Percentiles rank a stretch among this genome's conserved stretches.
Conservation (phyloP, 2,329 filamentous ascomycete species). For the Pestalotiopsis sp. region DNA sequence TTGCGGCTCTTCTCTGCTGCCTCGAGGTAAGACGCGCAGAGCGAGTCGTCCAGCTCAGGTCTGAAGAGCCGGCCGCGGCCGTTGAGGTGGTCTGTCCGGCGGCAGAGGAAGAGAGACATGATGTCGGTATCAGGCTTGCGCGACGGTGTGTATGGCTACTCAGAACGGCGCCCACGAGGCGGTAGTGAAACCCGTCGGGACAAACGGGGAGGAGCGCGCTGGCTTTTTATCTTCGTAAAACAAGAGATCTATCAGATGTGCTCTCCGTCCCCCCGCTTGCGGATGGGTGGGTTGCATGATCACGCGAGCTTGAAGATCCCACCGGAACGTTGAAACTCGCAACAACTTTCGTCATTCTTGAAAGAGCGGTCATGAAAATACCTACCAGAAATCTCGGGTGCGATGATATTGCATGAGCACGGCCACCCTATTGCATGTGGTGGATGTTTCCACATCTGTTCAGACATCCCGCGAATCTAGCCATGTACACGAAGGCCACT, state of each 20-base stretch:
- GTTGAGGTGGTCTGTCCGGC: constrained; percentile 14
- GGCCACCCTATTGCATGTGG: background rate
- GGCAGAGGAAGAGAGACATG: constrained; percentile 16
- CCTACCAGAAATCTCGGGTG: background rate
- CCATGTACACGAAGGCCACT: background rate
- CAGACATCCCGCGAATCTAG: background rate
- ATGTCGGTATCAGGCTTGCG: background rate
- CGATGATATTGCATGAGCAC: background rate
- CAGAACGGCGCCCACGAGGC: background rate
- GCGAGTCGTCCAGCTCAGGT: constrained; percentile 16
- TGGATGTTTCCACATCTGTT: background rate
- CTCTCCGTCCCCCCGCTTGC: background rate
- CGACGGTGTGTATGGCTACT: background rate
- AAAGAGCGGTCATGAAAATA: background rate
- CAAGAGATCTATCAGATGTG: background rate
- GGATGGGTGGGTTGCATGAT: background rate
- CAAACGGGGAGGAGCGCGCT: background rate
- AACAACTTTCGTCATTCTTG: background rate
- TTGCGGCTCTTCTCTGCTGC: constrained; percentile 17
- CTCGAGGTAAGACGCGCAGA: constrained; percentile 19
- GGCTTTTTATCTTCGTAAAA: background rate
- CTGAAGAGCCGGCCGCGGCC: constrained; percentile 13
- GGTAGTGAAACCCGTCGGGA: background rate
- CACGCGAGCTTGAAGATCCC: background rate
- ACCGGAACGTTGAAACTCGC: background rate